Conservation (phyloP, 108 stramenopile genomes). For the Fistulifera pelliculosa region DNA sequence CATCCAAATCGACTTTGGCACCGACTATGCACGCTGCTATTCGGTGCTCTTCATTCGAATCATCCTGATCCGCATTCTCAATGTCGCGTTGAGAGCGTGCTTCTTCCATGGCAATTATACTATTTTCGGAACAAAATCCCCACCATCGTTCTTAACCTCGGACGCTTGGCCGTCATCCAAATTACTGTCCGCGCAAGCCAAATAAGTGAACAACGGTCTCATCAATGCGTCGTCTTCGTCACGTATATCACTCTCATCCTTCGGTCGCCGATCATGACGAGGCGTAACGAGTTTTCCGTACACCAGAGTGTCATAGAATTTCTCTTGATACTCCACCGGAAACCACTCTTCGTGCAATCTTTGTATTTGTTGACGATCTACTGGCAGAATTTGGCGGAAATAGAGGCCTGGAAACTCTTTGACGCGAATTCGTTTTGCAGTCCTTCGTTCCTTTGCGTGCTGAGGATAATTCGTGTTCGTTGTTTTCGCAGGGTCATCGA, state of each 20-base stretch:
- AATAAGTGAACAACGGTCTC: neutral
- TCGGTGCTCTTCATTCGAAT: constrained; percentile 2
- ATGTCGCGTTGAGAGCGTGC: too few species aligned
- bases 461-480: too few species aligned
- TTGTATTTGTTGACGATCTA: constrained; percentile 46
- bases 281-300: constrained; percentile 20
- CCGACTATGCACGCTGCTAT: constrained; percentile 50
- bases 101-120: too few species aligned
- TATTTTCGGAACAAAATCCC: neutral
- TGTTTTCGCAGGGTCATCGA: too few species aligned
- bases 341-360: constrained; percentile 63
- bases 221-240: too few species aligned
- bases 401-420: neutral
- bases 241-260: neutral
- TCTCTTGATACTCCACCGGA: constrained; percentile 55
- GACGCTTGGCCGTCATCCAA: neutral
- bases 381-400: constrained; percentile 44
- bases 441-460: too few species aligned
- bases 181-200: neutral
- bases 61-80: neutral
- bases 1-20: constrained; percentile 11
- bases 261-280: constrained; percentile 26
- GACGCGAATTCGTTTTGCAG: neutral
- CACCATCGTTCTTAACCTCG: neutral
- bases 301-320: constrained; percentile 55